Evolutionary conservation across 2,329 filamentous ascomycete genomes (phyloP).

Genomic region (Fusarium devonianum): DNA sequence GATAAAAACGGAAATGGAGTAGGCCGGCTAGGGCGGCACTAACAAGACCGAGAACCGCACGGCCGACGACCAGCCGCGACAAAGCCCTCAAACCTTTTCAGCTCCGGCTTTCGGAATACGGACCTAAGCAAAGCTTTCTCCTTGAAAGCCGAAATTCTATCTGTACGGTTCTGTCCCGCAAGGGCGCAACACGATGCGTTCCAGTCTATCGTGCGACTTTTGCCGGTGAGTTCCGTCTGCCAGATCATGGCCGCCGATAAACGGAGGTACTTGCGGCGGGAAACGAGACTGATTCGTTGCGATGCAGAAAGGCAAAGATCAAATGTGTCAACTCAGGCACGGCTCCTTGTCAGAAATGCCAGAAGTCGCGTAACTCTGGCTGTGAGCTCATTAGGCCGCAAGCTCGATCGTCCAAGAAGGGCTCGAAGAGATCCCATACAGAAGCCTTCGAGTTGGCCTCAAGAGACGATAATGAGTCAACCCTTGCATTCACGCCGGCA

Average conservation of each 20-base stretch:
- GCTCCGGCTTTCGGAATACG: slow-evolving; percentile 10
- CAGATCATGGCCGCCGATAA: too few relatives aligned
- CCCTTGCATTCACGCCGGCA: neutral
- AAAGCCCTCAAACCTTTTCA: too few relatives aligned
- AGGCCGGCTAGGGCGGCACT: neutral
- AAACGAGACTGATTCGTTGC: too few relatives aligned
- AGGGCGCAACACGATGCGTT: slow-evolving; percentile 42
- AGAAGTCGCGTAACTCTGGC: slow-evolving; percentile 34
- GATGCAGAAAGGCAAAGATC: slow-evolving; percentile 46
- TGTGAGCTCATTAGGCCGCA: slow-evolving; percentile 39
- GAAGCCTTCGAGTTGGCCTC: neutral
- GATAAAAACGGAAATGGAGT: too few relatives aligned
- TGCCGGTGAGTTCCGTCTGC: slow-evolving; percentile 41
- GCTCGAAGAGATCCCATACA: slow-evolving; percentile 5
- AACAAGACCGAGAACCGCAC: slow-evolving; percentile 4
- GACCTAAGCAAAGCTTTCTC: neutral
- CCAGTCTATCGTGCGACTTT: slow-evolving; percentile 46
- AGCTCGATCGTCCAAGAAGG: slow-evolving; percentile 9
- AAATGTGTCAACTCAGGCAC: slow-evolving; percentile 46
- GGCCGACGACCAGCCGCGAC: too few relatives aligned
- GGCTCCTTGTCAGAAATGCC: slow-evolving; percentile 44
- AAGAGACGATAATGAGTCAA: neutral
- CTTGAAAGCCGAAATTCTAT: slow-evolving; percentile 24
- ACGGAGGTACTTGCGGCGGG: too few relatives aligned
- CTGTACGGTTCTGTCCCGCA: too few relatives aligned